Evolutionary conservation across 192 early-diverging fungal genomes (phyloP).

Genomic region (Coemansia sp.): DNA sequence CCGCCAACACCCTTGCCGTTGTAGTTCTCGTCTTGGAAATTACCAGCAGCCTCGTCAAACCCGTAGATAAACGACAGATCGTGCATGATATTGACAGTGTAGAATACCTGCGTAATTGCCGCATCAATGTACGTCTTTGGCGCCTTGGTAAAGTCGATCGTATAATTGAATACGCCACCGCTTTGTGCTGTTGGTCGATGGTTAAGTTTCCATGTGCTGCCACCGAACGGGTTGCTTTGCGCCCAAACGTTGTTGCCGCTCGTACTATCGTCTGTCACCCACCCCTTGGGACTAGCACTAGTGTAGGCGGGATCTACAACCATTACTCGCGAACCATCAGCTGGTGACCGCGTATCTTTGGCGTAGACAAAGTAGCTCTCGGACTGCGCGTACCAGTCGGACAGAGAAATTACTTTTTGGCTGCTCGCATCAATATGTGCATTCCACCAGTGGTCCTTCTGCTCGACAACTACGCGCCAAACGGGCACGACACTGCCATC

Average conservation of each 20-base stretch:
- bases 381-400: slow-evolving; percentile 86
- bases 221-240: slow-evolving; percentile 81
- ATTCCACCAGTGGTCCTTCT: slow-evolving; percentile 84
- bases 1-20: slow-evolving; percentile 69
- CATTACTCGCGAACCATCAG: slow-evolving; percentile 64
- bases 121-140: slow-evolving; percentile 79
- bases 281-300: slow-evolving; percentile 77
- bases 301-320: slow-evolving; percentile 61
- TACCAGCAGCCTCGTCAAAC: slow-evolving; percentile 89
- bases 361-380: slow-evolving; percentile 81
- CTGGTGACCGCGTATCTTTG: slow-evolving; percentile 78
- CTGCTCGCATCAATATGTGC: slow-evolving; percentile 64
- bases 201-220: slow-evolving; percentile 69
- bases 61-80: slow-evolving; percentile 90
- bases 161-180: slow-evolving; percentile 70
- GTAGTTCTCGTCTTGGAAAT: slow-evolving; percentile 93
- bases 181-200: slow-evolving; percentile 68
- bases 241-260: slow-evolving; percentile 93
- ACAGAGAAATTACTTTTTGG: slow-evolving; percentile 69
- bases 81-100: slow-evolving; percentile 92
- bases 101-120: slow-evolving; percentile 89
- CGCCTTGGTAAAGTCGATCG: slow-evolving; percentile 66
- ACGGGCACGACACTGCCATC: slow-evolving; percentile 67
- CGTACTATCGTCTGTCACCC: slow-evolving; percentile 64
- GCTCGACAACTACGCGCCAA: slow-evolving; percentile 83